Evolutionary conservation across 2,329 filamentous ascomycete genomes (phyloP), one percentile per base, ranked within the genome.

Genomic region (Beauveria medogensis): DNA sequence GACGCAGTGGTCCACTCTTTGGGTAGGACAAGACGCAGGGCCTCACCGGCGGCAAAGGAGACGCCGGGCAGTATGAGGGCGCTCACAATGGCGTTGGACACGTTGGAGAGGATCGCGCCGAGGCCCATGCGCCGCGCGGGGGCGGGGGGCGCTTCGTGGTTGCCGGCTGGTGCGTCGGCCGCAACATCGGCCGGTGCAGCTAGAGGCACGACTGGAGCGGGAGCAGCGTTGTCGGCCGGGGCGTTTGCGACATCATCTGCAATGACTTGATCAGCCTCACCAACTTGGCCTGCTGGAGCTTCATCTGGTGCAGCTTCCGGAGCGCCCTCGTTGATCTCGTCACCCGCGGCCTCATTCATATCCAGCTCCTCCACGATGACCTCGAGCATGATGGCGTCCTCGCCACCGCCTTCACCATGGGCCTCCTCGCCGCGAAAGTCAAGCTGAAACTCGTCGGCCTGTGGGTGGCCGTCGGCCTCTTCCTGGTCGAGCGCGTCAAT

Each of bases 41-140:
- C 69, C 67, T 92, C 88, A 50, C 94, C 94, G 73, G 91, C 85
- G 16, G 84, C 81, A 34, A 87, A 89, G 0, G 91, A 92, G 50
- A 97, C 85, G 12, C 85, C 85, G 0, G 94, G 94, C 69, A 96
- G 91, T 14, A 95, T 78, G 2, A 99, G 75, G 1, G 81, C 78
- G 16, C 78, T 78, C 34, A 81, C 77, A 8, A 84, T 72, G 44
- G 78, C 76, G 68, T 82, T 80, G 37, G 80, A 75, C 6, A 82
- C 67, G 50, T 74, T 74, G 1, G 74, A 73, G 1, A 82, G 66
- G 18, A 76, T 71, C 16, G 67, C 68, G 47, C 73, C 73, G 26
- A 76, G 61, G 26, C 73, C 70, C 24, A 69, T 68, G 4, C 71
- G 67, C 10, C 68, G 67, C 18, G 71, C 71, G 0, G 74, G 73